Conservation (phyloP, 441 rosid genomes). For the Biscutella laevigata region DNA sequence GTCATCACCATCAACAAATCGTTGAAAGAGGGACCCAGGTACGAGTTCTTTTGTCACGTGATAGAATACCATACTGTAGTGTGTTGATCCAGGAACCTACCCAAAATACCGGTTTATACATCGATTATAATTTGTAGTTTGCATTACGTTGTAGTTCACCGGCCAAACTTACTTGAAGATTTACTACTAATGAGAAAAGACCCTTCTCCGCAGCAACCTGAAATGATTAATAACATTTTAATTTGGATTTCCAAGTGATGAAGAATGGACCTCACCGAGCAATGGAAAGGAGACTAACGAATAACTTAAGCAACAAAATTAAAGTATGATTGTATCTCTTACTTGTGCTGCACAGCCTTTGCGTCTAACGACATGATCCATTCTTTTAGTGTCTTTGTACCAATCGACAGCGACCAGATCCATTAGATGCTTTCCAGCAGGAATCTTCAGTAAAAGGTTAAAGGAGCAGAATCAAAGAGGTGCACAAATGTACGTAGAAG, state of each 20-base stretch:
- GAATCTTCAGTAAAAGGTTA: constrained; percentile 43
- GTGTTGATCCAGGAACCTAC: constrained; percentile 95
- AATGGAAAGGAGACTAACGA: background rate
- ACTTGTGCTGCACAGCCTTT: constrained; percentile 96
- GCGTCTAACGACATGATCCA: constrained; percentile 92
- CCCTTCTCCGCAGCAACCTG: constrained; percentile 95
- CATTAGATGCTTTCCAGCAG: constrained; percentile 95
- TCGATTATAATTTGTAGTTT: constrained; percentile 3
- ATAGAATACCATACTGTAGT: constrained; percentile 97
- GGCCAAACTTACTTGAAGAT: constrained; percentile 78
- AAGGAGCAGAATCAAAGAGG: constrained; percentile 6
- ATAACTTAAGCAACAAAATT: background rate
- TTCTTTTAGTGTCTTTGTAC: constrained; percentile 94
- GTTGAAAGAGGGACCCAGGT: constrained; percentile 85
- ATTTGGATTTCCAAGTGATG: background rate
- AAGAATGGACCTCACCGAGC: background rate
- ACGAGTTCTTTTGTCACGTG: constrained; percentile 67
- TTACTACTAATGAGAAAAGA: constrained; percentile 72
- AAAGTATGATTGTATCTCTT: no score
- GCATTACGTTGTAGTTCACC: constrained; percentile 1
- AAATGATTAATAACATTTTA: background rate
- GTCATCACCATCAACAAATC: constrained; percentile 96
- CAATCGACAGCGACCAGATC: constrained; percentile 99
- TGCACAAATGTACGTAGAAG: background rate
- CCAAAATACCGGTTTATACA: constrained; percentile 1